phyloP scores from a whole-genome alignment of 768 basidiomycete genomes.

The Tricholoma sp. region DNA sequence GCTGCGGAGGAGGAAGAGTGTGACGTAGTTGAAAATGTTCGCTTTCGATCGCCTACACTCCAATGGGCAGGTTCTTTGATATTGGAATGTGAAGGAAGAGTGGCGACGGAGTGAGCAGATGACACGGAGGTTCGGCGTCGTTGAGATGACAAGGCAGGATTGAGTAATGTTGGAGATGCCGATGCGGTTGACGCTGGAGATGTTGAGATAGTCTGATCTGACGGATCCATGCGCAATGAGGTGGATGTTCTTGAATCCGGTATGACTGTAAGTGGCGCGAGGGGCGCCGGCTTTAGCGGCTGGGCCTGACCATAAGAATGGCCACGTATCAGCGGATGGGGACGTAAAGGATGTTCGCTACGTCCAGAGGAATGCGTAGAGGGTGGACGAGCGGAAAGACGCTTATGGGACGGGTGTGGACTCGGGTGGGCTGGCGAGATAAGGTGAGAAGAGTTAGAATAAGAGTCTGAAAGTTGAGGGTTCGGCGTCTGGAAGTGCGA shows the following conservation, averaged over 20 bases:
- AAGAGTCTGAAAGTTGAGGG: constrained; percentile 1
- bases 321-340: constrained; percentile 75
- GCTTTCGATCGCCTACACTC: constrained; percentile 36
- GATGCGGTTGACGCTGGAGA: constrained; percentile 27
- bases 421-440: constrained; percentile 18
- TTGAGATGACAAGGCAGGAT: constrained; percentile 27
- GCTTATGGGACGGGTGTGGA: constrained; percentile 33
- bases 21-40: constrained; percentile 56
- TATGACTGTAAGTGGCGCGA: constrained; percentile 59
- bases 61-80: constrained; percentile 23
- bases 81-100: constrained; percentile 43
- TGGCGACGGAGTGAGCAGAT: constrained; percentile 54
- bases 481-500: constrained; percentile 8
- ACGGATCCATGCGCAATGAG: constrained; percentile 21
- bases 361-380: constrained; percentile 52
- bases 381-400: constrained; percentile 49
- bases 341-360: constrained; percentile 40
- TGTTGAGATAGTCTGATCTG: constrained; percentile 22
- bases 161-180: constrained; percentile 21
- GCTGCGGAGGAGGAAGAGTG: constrained; percentile 50
- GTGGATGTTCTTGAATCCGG: constrained; percentile 44
- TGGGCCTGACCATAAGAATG: constrained; percentile 54
- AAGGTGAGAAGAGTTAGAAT: background rate
- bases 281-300: constrained; percentile 44
- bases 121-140: constrained; percentile 43